Percentiles rank a stretch among this genome's conserved stretches.
These are phyloP conservation scores for Sporopachydermia lactativora DNA, from an alignment of 805 yeast genomes.

Conservation along the genomic window DNA sequence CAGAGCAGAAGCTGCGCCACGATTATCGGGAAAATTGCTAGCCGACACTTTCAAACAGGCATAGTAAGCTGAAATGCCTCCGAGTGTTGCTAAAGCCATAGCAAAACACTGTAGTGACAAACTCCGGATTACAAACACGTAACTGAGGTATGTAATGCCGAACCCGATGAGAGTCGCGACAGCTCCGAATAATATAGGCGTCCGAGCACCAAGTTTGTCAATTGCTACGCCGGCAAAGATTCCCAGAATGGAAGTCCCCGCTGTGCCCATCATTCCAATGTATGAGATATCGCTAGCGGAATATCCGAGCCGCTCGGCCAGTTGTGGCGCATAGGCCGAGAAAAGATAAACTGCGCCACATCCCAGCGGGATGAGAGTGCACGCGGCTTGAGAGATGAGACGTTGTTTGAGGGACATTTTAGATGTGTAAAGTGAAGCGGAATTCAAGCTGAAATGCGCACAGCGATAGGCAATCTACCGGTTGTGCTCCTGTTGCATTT, in stretches of 20 bases:
- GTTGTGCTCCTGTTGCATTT: no score
- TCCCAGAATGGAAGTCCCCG: constrained; percentile 1
- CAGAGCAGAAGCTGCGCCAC: constrained; percentile 57
- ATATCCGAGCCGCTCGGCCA: constrained; percentile 2
- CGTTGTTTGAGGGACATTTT: neutral
- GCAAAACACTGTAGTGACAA: neutral
- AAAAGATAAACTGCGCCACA: constrained; percentile 2
- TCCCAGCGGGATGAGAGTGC: neutral
- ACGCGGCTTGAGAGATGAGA: neutral
- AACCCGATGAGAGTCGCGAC: neutral
- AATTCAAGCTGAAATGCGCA: no score
- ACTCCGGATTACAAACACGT: neutral
- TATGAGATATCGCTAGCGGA: neutral
- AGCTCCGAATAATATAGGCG: constrained; percentile 1
- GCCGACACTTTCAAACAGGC: constrained; percentile 33
- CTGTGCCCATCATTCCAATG: neutral
- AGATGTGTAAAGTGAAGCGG: no score
- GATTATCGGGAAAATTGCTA: constrained; percentile 53
- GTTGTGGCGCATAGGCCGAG: constrained; percentile 3
- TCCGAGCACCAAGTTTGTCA: neutral
- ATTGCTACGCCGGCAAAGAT: constrained; percentile 2
- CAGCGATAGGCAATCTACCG: no score
- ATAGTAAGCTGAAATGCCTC: constrained; percentile 10
- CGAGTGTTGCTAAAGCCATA: neutral
- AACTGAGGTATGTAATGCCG: neutral